Evolutionary conservation across 495 filamentous ascomycete species (phyloP).

Genomic region (Echria macrotheca): DNA sequence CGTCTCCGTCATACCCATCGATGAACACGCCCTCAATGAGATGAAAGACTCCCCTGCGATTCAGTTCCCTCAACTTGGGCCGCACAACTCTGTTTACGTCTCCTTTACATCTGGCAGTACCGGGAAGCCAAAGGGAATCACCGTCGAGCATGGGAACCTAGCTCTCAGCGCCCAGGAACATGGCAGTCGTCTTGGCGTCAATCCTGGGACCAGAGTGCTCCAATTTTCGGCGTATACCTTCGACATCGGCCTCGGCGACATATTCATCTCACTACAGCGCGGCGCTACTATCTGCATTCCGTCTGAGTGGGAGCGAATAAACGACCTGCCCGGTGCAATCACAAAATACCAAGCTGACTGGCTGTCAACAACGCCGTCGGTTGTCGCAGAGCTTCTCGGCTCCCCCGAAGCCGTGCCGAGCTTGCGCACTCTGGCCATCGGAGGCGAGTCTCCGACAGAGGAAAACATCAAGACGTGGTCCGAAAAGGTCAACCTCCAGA

Average conservation of each 20-base stretch:
- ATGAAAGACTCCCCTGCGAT: neutral
- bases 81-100: conserved; percentile 37
- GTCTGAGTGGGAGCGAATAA: conserved; percentile 20
- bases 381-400: conserved; percentile 16
- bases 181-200: neutral
- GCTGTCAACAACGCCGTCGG: conserved; percentile 22
- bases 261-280: conserved; percentile 3
- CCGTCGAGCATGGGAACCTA: conserved; percentile 31
- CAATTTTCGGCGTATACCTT: conserved; percentile 37
- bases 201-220: neutral
- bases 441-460: conserved; percentile 23
- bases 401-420: conserved; percentile 14
- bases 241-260: conserved; percentile 45
- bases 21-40: neutral
- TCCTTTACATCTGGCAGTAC: conserved; percentile 48
- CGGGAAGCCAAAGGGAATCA: conserved; percentile 31
- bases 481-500: conserved; percentile 37
- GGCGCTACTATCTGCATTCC: conserved; percentile 30
- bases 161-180: neutral
- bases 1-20: neutral
- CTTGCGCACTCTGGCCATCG: conserved; percentile 21
- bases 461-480: conserved; percentile 18
- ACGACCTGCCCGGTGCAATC: conserved; percentile 27
- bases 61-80: conserved; percentile 4
- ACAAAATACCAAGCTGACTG: conserved; percentile 16